A percentile compares a stretch with the other conserved stretches of the same genome.
Conservation (phyloP, 805 yeast genomes). For the Saccharomycodes ludwigii region DNA sequence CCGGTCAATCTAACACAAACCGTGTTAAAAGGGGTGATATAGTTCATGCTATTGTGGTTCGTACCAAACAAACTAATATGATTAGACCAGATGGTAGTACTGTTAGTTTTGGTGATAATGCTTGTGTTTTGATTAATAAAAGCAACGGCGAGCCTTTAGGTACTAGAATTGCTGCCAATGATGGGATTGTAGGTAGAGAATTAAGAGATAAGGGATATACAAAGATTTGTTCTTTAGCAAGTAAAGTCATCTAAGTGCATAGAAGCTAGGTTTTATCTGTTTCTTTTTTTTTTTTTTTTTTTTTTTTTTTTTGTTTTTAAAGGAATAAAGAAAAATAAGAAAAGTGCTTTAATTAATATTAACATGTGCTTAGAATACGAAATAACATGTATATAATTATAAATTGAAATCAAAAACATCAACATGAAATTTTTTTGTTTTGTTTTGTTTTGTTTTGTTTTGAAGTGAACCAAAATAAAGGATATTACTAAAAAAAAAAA, state of each 20-base stretch:
- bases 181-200: conserved; percentile 76
- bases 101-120: conserved; percentile 87
- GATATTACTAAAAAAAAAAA: no score
- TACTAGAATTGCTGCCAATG: conserved; percentile 53
- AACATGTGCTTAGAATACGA: no score
- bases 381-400: no score
- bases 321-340: background rate
- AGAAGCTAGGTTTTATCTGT: no score
- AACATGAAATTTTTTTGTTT: no score
- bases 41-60: conserved; percentile 87
- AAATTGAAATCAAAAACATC: no score
- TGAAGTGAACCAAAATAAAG: no score
- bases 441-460: no score
- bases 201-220: conserved; percentile 69
- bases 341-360: no score
- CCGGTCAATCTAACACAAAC: conserved; percentile 64
- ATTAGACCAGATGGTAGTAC: conserved; percentile 79
- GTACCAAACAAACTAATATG: conserved; percentile 67
- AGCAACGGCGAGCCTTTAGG: conserved; percentile 85
- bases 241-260: conserved; percentile 48
- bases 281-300: no score
- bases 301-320: no score
- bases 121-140: conserved; percentile 89
- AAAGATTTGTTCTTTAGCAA: conserved; percentile 85
- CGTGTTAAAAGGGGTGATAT: conserved; percentile 92